Base-by-base conservation (phyloP, 129 eudicot genomes). In the Arctium lappa region DNA sequence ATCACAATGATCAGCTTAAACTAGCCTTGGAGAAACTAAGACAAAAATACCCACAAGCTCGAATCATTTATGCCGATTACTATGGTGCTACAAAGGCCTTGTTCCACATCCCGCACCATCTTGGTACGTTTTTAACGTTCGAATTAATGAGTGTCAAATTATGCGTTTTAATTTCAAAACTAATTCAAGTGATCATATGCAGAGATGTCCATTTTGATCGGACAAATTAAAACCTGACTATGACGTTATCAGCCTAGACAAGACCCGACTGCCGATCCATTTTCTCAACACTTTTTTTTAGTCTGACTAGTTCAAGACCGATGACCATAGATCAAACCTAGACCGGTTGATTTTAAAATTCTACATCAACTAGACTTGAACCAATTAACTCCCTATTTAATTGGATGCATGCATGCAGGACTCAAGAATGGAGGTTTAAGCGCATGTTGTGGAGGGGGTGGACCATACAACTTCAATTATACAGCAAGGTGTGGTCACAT, bases 391-490 rank as follows among this genome's bases (percentile, higher is more conserved):
- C 10, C 10, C 3, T 13, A 5, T 72, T 8, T 13, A 16, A 56
- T 56, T 56, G 68, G 68, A 9, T 69, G 44, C n/a, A 38, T 82
- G 18, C 16, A 15, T 56, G 75, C 85, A 93, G 95, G 97, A 73
- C 82, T 92, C 10, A 8, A 36, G 16, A 86, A 88, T 31, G 91
- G 89, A 53, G 91, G 74, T 12, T 77, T 91, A 36, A 83, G 32
- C 71, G 92, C 95, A 15, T 93, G 95, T 76, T 93, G 97, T 68
- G 95, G 97, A 85, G 95, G 93, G 7, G 97, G 97, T 69, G 97
- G 97, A 30, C 89, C 93, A 4, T 93, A 86, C 86, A 93, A 93
- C 56, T 93, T 91, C 82, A 93, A 93, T 44, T 73, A 81, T 62
- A 85, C 93, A 29, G 95, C 95, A 50, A 88, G 93, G 81, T 93